Base-by-base conservation (phyloP, 768 basidiomycete species). In the Termitomyces eurrhizus region DNA sequence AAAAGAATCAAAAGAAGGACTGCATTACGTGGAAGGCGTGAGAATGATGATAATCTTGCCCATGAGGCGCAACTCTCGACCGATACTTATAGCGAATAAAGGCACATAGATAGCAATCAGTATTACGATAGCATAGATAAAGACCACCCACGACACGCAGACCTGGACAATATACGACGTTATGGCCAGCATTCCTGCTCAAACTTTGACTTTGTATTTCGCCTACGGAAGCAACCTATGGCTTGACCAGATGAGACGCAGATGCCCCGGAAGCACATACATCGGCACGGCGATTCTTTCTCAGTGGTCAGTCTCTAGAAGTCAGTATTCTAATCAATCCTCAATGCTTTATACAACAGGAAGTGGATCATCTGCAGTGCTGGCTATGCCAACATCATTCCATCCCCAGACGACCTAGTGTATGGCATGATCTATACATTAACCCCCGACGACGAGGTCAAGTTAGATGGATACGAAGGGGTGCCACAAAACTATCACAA, bases 211-310 rank as follows among this genome's bases (percentile, higher is more conserved):
- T 4, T 14, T 76, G 8, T 80, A 83, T 66, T 81, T 82, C 67
- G 80, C 73, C 41, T 82, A 81, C 68, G 82, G 82, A 6, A 80
- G 78, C 65, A 83, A 83, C 58, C 70, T 82, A 42, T 82, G 80
- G 78, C 70, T 70, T 39, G 74, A 80, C 33, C 80, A 81, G 66
- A 83, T 82, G 82, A 67, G 69, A 33, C 66, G 68, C n/a, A 72
- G 80, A 16, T 82, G 81, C 58, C 79, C 80, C n/a, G 72, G 77
- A 4, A 77, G 70, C 62, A 73, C 68, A 41, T 76, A 72, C 50
- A 56, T 78, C 26, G 80, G 80, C 5, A 66, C 77, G n/a, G 80
- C 74, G 1, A 57, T 65, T 18, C 65, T 81, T 48, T 51, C 62
- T n/a, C 70, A 77, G 60, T 82, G 82, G 81, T 78, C 49, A 69